Evolutionary conservation across 2,329 filamentous ascomycete species (phyloP), one percentile per base, ranked within the genome.

Genomic region (Colletotrichum shisoi): DNA sequence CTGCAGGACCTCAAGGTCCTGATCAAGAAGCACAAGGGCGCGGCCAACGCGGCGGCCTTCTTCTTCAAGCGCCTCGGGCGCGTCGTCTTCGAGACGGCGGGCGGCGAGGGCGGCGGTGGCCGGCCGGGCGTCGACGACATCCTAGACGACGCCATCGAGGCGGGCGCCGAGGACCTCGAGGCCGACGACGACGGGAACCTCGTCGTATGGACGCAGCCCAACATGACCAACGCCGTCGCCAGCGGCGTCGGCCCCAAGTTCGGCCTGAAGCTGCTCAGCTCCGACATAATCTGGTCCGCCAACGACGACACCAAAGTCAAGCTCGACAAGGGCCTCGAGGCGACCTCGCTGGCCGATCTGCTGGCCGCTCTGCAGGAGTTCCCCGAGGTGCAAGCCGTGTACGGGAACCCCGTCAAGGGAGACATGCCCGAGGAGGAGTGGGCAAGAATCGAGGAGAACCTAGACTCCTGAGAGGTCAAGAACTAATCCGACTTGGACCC

Each of bases 61-160:
- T 84, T 96, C 73, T 99, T 99, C 76, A 85, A 91, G 63, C 91
- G 91, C 74, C 90, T 89, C 67, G 95, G 95, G 1, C 85, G 89
- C 59, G 84, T 93, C 34, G 82, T 89, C 3, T 89, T 97, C 73
- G 87, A 88, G 74, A 81, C 71, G 74, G 81, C 71, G n/a, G n/a
- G n/a, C 17, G 78, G 83, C 69, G 84, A 79, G 31, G 78, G 75
- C 27, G 84, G 79, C 31, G 78, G 75, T 24, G 75, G n/a, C n/a
- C n/a, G 77, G 2, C 76, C 82, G 11, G 42, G 44, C 52, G 87
- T 95, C 57, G 89, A 93, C 45, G 86, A 92, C 27, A 80, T 97
- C 48, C 89, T 97, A 71, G 86, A 90, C 60, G 93, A 89, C 61
- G 93, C 92, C 6, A 88, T 98, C 57, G 94, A 97, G 74, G 91